phyloP scores from a whole-genome alignment of 768 basidiomycete species.

The Boletus patriciae region DNA sequence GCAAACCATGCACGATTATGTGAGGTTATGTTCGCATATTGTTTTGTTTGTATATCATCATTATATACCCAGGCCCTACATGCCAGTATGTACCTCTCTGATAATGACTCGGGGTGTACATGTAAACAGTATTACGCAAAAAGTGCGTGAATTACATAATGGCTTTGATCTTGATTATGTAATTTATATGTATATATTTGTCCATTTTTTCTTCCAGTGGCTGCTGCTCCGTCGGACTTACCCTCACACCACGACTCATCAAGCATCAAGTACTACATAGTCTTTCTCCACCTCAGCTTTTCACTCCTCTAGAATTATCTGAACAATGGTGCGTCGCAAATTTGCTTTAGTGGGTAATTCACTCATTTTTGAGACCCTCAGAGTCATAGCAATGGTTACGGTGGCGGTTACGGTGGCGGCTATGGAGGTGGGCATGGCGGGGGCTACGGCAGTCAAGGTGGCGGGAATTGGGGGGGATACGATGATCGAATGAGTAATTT shows the following conservation, averaged over 20 bases:
- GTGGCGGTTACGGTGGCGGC: conserved; percentile 32
- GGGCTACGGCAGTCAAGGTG: conserved; percentile 30
- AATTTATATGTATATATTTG: conserved; percentile 14
- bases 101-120: too few species aligned
- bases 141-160: conserved; percentile 5
- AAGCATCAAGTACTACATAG: too few species aligned
- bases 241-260: conserved; percentile 20
- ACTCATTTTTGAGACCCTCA: conserved; percentile 10
- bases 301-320: neutral
- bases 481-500: conserved; percentile 77
- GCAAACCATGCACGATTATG: conserved; percentile 39
- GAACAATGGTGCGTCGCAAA: conserved; percentile 21
- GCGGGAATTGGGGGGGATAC: conserved; percentile 37
- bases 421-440: conserved; percentile 16
- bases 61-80: conserved; percentile 4
- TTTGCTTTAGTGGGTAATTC: fast-evolving
- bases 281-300: neutral
- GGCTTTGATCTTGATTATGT: neutral
- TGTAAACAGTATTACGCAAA: too few species aligned
- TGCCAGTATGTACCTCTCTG: too few species aligned
- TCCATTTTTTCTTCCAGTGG: conserved; percentile 16
- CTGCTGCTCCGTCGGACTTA: conserved; percentile 6
- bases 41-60: conserved; percentile 9
- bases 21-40: conserved; percentile 22
- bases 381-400: conserved; percentile 37